Base-by-base conservation (phyloP, 345 rosid species). In the Camelina neglecta region DNA sequence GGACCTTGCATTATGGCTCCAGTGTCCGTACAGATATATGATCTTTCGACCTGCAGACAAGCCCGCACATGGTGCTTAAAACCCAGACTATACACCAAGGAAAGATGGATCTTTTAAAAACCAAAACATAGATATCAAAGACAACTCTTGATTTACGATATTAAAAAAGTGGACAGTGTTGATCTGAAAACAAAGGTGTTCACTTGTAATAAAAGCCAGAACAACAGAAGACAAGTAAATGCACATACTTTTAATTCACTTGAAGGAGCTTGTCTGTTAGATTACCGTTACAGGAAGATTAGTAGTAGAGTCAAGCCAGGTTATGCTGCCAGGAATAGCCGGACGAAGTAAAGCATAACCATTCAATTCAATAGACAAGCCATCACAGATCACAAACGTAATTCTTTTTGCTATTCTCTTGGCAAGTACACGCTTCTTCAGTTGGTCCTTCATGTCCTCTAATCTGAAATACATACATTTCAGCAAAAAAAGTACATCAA, bases 301-400 rank as follows among this genome's bases (percentile, higher is more conserved):
- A 35, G 92, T 88, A 61, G 92, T 90, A 65, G 99, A 92, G 86
- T 95, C 96, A 66, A 95, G 92, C 99, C 99, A 95, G 20, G 89
- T 88, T 73, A 85, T 86, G 67, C 86, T 72, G 84, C 99, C 99
- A 74, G 92, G 93, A 71, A 77, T 73, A 57, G 96, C 83, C 11
- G 92, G 93, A 65, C 96, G 97, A 80, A 95, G 81, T 72, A 95
- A 79, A 73, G 97, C 97, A 81, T 90, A 95, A 16, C 89, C 79
- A 83, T 89, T 86, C 79, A 95, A 74, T 81, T 88, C 89, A 74
- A 92, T 87, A 60, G 99, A 88, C 57, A 95, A 51, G 61, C 90
- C 90, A 47, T 69, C 77, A 63, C 83, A 81, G 73, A 95, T 80
- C 53, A 83, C 35, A 70, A 95, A 84, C 48, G 80, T 81, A 69